Percentiles rank a stretch among this genome's conserved stretches.
phyloP scores from a whole-genome alignment of 129 eudicot genomes.

The Pulicaria dysenterica region DNA sequence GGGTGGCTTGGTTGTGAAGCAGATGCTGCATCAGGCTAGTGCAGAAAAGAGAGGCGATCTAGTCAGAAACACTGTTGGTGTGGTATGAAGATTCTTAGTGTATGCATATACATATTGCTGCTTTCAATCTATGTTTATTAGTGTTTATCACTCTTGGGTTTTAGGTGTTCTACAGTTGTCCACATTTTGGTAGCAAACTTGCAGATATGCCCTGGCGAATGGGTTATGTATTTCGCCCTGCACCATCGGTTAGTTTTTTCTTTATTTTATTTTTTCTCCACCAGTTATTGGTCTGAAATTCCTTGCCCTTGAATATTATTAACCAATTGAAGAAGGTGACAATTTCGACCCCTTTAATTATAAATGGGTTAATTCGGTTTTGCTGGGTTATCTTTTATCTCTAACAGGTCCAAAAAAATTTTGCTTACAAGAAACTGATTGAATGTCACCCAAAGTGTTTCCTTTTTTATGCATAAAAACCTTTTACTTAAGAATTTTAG shows the following conservation, averaged over 20 bases:
- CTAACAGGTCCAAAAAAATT: too few relatives aligned
- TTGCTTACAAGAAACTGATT: neutral
- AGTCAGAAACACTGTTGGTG: constrained; percentile 81
- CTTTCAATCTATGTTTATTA: neutral
- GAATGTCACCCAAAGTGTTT: neutral
- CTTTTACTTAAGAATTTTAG: neutral
- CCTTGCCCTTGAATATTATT: neutral
- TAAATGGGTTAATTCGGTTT: neutral
- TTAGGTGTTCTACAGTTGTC: constrained; percentile 97
- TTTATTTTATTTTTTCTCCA: neutral
- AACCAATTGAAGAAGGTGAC: too few relatives aligned
- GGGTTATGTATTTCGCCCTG: constrained; percentile 98
- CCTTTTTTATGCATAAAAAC: neutral
- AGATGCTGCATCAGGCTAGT: constrained; percentile 90
- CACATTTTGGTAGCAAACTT: constrained; percentile 97
- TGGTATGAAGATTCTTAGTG: constrained; percentile 53
- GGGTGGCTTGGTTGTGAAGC: constrained; percentile 99
- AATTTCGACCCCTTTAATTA: neutral
- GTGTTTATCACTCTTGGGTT: constrained; percentile 10
- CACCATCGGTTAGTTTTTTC: constrained; percentile 78
- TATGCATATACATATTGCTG: constrained; percentile 15
- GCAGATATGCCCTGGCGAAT: constrained; percentile 99
- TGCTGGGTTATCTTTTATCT: neutral
- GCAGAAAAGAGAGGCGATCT: constrained; percentile 67
- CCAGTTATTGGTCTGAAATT: neutral